Conservation (phyloP, 1,284 basidiomycete species). For the Erythrobasidium hasegawianum region DNA sequence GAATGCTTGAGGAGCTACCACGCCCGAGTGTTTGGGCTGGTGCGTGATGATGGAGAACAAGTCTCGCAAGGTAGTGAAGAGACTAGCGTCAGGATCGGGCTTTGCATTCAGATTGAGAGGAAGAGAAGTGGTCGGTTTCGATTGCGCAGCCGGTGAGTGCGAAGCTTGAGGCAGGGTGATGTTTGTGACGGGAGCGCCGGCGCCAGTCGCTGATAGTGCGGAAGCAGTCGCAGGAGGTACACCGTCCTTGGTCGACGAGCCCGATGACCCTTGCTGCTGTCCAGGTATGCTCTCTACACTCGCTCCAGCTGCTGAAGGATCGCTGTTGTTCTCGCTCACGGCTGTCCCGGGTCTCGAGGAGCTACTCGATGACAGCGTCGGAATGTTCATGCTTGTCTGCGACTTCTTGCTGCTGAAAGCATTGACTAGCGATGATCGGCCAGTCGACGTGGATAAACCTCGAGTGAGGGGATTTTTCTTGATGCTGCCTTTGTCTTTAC, state of each 20-base stretch:
- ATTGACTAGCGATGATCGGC: neutral
- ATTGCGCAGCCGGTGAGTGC: conserved; percentile 15
- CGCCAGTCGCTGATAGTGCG: neutral
- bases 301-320: conserved; percentile 21
- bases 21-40: conserved; percentile 59
- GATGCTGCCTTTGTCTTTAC: conserved; percentile 10
- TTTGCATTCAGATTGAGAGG: conserved; percentile 37
- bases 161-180: conserved; percentile 42
- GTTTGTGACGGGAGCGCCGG: conserved; percentile 42
- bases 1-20: conserved; percentile 78
- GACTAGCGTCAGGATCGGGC: conserved; percentile 54
- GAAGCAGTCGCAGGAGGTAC: conserved; percentile 7
- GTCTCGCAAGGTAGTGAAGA: conserved; percentile 83
- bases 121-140: conserved; percentile 30
- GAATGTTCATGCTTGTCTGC: conserved; percentile 8
- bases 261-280: conserved; percentile 15
- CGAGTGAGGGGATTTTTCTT: conserved; percentile 23
- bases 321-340: conserved; percentile 4
- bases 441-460: conserved; percentile 22
- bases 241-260: conserved; percentile 39
- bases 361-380: neutral
- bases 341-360: conserved; percentile 5
- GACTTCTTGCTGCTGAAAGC: conserved; percentile 14
- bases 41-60: conserved; percentile 76
- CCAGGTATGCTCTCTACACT: neutral